phyloP scores from a whole-genome alignment of 2,329 filamentous ascomycete species.

The Claviceps quebecensis region DNA sequence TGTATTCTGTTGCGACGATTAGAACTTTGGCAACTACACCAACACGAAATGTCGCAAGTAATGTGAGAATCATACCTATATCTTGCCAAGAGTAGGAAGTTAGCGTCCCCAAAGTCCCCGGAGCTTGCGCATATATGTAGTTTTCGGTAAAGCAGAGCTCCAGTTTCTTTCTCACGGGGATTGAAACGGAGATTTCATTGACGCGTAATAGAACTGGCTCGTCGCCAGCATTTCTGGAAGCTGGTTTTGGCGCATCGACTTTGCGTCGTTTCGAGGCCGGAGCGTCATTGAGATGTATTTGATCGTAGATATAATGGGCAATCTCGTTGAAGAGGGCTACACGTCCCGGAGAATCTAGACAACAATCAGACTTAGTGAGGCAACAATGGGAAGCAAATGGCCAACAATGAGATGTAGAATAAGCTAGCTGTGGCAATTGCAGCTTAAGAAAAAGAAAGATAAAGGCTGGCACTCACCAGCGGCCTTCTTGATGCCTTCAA shows the following conservation, averaged over 20 bases:
- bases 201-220: constrained; percentile 44
- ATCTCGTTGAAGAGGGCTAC: constrained; percentile 44
- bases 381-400: too few relatives aligned
- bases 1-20: constrained; percentile 32
- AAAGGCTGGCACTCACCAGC: constrained; percentile 29
- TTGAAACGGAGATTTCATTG: constrained; percentile 52
- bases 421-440: neutral
- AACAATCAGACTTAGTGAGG: neutral
- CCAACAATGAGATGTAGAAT: too few relatives aligned
- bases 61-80: constrained; percentile 33
- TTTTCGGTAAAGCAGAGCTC: constrained; percentile 47
- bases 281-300: constrained; percentile 25
- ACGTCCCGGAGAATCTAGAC: constrained; percentile 34
- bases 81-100: constrained; percentile 47
- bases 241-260: constrained; percentile 27
- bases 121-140: constrained; percentile 42
- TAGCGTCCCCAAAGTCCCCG: constrained; percentile 37
- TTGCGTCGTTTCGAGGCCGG: constrained; percentile 39
- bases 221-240: constrained; percentile 22
- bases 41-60: too few relatives aligned
- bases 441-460: neutral
- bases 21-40: neutral
- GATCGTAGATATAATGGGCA: constrained; percentile 33
- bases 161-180: constrained; percentile 56
- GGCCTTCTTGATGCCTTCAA: constrained; percentile 36